phyloP scores from a whole-genome alignment of 495 filamentous ascomycete genomes.

The Neurospora sp. region DNA sequence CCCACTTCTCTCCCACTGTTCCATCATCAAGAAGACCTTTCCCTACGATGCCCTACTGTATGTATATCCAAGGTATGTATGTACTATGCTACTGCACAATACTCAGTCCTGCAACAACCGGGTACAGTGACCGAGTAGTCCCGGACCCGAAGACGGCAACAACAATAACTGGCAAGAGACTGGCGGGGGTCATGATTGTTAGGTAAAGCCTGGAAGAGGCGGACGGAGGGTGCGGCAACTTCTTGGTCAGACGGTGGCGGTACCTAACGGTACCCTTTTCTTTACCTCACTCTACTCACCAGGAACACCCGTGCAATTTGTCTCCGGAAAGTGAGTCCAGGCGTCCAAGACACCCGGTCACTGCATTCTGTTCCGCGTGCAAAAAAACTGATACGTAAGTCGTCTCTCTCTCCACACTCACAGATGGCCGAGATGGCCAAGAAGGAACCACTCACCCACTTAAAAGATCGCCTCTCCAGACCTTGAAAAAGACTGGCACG shows the following conservation, averaged over 20 bases:
- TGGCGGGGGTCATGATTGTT: not conserved
- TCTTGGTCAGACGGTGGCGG: not conserved
- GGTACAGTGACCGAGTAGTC: not conserved
- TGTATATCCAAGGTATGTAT: too few relatives aligned
- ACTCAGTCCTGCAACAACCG: not conserved
- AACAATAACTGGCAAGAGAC: not conserved
- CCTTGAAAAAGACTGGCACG: not conserved
- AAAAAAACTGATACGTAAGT: not conserved
- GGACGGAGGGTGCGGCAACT: not conserved
- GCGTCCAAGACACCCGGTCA: not conserved
- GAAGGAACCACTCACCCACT: not conserved
- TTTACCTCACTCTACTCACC: not conserved
- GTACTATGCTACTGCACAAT: not conserved
- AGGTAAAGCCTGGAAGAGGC: not conserved
- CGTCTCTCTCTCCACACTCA: not conserved
- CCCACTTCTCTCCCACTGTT: not conserved
- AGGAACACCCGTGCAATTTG: not conserved
- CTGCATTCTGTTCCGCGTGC: not conserved
- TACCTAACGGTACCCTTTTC: not conserved
- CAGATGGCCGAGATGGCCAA: not conserved
- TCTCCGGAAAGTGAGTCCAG: not conserved
- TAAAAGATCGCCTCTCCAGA: not conserved
- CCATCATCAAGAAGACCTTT: not conserved
- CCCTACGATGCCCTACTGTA: not conserved
- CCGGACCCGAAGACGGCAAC: not conserved